Conservation (phyloP, 73 alveolate genomes). For the Paramecium primaurelia region DNA sequence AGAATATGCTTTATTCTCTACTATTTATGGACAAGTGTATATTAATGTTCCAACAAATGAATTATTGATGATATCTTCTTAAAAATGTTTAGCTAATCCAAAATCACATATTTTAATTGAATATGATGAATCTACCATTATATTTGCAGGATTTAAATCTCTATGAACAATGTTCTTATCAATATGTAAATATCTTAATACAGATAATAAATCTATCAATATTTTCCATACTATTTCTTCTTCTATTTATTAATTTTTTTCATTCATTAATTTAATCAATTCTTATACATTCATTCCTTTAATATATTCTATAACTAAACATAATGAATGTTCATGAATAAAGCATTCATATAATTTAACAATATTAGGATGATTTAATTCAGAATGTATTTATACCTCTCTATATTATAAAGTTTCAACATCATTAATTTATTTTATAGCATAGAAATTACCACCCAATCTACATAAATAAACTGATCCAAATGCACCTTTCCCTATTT, state of each 20-base stretch:
- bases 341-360: slow-evolving; percentile 89
- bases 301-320: slow-evolving; percentile 93
- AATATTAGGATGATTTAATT: slow-evolving; percentile 93
- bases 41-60: slow-evolving; percentile 85
- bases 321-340: slow-evolving; percentile 80
- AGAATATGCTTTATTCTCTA: slow-evolving; percentile 85
- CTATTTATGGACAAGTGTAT: slow-evolving; percentile 87
- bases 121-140: slow-evolving; percentile 81
- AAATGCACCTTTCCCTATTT: slow-evolving; percentile 93
- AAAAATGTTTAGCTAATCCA: slow-evolving; percentile 90
- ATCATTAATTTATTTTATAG: slow-evolving; percentile 78
- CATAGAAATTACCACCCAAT: slow-evolving; percentile 80
- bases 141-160: slow-evolving; percentile 92
- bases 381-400: slow-evolving; percentile 87
- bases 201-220: slow-evolving; percentile 75
- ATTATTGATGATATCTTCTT: slow-evolving; percentile 66
- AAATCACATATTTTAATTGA: slow-evolving; percentile 92
- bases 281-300: slow-evolving; percentile 92
- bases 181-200: slow-evolving; percentile 77
- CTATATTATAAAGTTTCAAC: slow-evolving; percentile 74
- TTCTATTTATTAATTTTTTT: slow-evolving; percentile 78
- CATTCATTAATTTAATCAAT: slow-evolving; percentile 76
- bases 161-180: slow-evolving; percentile 89
- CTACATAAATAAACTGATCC: slow-evolving; percentile 83
- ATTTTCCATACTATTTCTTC: slow-evolving; percentile 93